phyloP scores from a whole-genome alignment of 768 basidiomycete species.

The Peribolospora kevripleyi region DNA sequence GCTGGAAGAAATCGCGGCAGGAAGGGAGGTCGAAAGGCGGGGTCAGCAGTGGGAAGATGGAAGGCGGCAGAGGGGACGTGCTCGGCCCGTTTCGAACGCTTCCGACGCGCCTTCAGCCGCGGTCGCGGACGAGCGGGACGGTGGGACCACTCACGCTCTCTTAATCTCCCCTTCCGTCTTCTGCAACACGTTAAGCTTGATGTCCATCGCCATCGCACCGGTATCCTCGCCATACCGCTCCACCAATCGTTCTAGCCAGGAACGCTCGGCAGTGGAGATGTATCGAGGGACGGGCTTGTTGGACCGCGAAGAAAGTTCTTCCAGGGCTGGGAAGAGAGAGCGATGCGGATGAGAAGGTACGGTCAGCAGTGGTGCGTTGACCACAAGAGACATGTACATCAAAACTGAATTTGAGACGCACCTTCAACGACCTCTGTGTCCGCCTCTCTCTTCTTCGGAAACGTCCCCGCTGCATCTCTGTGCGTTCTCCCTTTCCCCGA shows the following conservation, averaged over 20 bases:
- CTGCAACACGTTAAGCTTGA: conserved; percentile 57
- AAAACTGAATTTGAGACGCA: not conserved
- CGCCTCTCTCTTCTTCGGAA: not conserved
- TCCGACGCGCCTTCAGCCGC: too few relatives aligned
- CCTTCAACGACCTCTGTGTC: conserved; percentile 9
- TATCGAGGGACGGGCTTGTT: conserved; percentile 29
- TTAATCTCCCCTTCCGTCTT: conserved; percentile 52
- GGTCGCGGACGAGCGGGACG: too few relatives aligned
- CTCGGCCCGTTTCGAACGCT: not conserved
- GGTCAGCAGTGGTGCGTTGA: not conserved
- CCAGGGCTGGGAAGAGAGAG: conserved; percentile 27
- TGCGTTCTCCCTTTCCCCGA: not conserved
- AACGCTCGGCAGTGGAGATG: conserved; percentile 42
- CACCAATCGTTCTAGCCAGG: conserved; percentile 42
- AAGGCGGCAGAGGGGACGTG: not conserved
- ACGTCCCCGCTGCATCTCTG: conserved; percentile 8
- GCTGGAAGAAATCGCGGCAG: not conserved
- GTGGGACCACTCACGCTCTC: not conserved
- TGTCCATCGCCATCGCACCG: conserved; percentile 52
- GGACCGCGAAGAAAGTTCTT: conserved; percentile 31
- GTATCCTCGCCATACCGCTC: conserved; percentile 46
- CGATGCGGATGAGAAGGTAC: not conserved
- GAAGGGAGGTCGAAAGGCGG: not conserved
- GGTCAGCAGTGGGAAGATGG: not conserved
- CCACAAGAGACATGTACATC: not conserved